phyloP scores from a whole-genome alignment of 1,284 basidiomycete genomes.

The Cerrena zonata region DNA sequence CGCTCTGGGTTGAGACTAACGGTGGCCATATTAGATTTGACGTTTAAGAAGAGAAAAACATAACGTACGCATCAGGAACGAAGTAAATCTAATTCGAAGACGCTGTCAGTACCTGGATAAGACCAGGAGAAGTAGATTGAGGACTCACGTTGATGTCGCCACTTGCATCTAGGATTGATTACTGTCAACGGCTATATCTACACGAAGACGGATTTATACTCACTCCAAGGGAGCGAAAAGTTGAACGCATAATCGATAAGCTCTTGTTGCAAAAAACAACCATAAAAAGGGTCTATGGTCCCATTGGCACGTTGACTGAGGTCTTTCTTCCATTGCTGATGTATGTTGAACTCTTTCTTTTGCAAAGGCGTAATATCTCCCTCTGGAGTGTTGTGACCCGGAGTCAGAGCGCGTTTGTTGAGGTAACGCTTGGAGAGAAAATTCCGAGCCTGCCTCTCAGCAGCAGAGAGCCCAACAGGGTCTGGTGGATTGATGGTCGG shows the following conservation, averaged over 20 bases:
- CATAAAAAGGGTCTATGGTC: constrained; percentile 26
- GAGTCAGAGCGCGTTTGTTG: background rate
- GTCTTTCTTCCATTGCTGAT: constrained; percentile 15
- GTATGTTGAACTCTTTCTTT: constrained; percentile 1
- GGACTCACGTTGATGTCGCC: constrained; percentile 10
- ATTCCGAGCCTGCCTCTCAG: background rate
- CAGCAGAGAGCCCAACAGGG: background rate
- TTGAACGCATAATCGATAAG: constrained; percentile 28
- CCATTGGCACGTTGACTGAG: constrained; percentile 16
- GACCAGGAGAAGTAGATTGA: background rate
- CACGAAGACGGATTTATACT: too few species aligned
- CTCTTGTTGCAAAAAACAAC: constrained; percentile 24
- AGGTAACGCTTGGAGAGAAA: background rate
- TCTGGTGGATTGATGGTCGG: constrained; percentile 27
- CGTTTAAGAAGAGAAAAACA: background rate
- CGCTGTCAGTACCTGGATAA: background rate
- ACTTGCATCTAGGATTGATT: background rate
- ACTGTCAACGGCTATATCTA: background rate
- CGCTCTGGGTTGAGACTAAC: constrained; percentile 15
- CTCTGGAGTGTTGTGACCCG: background rate
- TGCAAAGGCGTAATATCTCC: background rate
- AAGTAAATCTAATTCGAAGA: constrained; percentile 22
- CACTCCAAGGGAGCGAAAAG: constrained; percentile 25
- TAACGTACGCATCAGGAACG: constrained; percentile 25
- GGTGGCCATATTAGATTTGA: too few species aligned